Percentiles rank a stretch among this genome's conserved stretches.
phyloP scores from a whole-genome alignment of 2,329 filamentous ascomycete genomes.

The Nemania sp. region DNA sequence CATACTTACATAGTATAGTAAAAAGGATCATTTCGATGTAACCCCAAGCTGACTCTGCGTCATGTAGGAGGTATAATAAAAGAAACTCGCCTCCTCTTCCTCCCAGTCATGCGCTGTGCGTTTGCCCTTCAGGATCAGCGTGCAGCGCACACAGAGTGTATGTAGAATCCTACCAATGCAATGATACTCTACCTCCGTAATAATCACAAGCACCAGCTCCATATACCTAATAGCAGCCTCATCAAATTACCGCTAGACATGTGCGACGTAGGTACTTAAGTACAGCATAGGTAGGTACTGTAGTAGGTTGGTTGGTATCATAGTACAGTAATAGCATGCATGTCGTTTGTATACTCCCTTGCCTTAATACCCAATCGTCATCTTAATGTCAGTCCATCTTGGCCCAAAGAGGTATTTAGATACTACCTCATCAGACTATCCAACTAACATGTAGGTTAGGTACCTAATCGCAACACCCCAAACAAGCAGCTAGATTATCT shows the following conservation, averaged over 20 bases:
- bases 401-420: neutral
- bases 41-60: constrained; percentile 38
- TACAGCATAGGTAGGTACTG: too few species aligned
- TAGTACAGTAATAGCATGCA: too few species aligned
- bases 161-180: constrained; percentile 27
- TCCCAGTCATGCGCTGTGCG: constrained; percentile 26
- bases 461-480: too few species aligned
- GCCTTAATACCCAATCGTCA: too few species aligned
- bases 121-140: constrained; percentile 17
- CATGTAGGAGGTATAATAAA: constrained; percentile 35
- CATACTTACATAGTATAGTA: too few species aligned
- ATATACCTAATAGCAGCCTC: too few species aligned
- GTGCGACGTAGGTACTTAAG: neutral
- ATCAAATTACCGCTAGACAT: neutral
- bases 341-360: neutral
- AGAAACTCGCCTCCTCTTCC: constrained; percentile 29
- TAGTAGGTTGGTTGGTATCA: too few species aligned
- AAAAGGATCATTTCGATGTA: constrained; percentile 34
- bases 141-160: neutral
- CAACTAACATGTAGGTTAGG: too few species aligned
- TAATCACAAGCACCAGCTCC: constrained; percentile 6
- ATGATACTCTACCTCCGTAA: constrained; percentile 15
- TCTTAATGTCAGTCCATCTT: neutral
- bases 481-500: too few species aligned
- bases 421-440: too few species aligned